Evolutionary conservation across 106 monocot genomes (phyloP), one percentile per base, ranked within the genome.

Genomic region (Acorus calamus): DNA sequence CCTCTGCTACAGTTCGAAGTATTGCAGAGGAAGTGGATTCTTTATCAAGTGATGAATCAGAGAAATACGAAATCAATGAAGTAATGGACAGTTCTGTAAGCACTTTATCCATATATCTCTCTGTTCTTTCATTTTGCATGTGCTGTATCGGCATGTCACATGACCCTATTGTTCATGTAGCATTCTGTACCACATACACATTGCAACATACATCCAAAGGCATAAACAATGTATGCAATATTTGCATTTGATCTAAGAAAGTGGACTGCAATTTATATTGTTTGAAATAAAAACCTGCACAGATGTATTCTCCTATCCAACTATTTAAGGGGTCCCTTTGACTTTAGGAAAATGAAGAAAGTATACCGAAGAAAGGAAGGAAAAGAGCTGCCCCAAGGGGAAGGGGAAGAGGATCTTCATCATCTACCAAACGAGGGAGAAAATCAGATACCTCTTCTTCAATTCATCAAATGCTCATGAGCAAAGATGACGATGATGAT

Each of bases 21-120:
- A 68, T 72, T 47, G 75, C 73, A n/a, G 82, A 75, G 52, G 84
- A 75, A 14, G 84, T 82, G 28, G 77, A 87, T 6, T 86, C 87
- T 44, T 79, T 79, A 60, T 84, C 90, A 51, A 87, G 85, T 62
- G 87, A 87, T 73, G 94, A 89, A 68, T 80, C 78, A 50, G 84
- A 89, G 53, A 78, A 62, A 62, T 78, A 66, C 59, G 77, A 80
- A 54, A 59, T 47, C 42, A 76, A 90, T 64, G 94, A 94, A 78
- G 66, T 73, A 42, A 72, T 69, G 66, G 94, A 96, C 47, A 80
- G 52, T 69, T 91, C 87, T 50, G 94, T 96, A 84, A 50, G 8
- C 28, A 28, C 28, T 59, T 51, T 44, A 53, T n/a, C 53, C 0
- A 47, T 57, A 2, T 53, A 57, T 63, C 44, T 42, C 9, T 5